A percentile compares a stretch with the other conserved stretches of the same genome.
These are phyloP conservation scores for Pythium folliculosum DNA, from an alignment of 352 stramenopile species.

Conservation along the genomic window DNA sequence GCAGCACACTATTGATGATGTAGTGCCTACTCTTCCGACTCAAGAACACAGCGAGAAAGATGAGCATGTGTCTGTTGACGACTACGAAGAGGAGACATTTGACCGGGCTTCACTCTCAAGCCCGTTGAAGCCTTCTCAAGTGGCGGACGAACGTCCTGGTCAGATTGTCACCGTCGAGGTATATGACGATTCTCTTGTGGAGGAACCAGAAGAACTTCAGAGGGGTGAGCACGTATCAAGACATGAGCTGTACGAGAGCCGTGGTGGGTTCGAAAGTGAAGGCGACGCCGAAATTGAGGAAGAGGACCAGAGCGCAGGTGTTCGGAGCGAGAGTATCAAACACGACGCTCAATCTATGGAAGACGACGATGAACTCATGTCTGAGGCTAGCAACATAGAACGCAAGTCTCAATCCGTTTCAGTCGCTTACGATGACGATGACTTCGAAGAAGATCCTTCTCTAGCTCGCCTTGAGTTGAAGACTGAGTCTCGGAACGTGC, in stretches of 20 bases:
- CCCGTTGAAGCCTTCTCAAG: background rate
- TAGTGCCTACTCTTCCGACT: background rate
- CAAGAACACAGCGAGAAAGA: background rate
- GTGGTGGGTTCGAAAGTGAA: background rate
- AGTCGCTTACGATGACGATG: slow-evolving; percentile 8
- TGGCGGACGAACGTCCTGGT: background rate
- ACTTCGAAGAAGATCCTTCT: slow-evolving; percentile 23
- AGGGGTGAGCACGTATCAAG: background rate
- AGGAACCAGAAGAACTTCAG: slow-evolving; percentile 1
- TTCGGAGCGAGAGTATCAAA: background rate
- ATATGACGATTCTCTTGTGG: background rate
- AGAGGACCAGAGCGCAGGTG: background rate
- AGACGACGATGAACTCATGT: background rate
- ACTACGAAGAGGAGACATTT: slow-evolving; percentile 46
- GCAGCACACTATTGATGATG: slow-evolving; percentile 4
- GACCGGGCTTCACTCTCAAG: slow-evolving; percentile 27
- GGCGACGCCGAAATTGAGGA: background rate
- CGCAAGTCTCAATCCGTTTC: slow-evolving; percentile 8
- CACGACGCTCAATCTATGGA: background rate
- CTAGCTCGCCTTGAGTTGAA: background rate
- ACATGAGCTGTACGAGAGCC: background rate
- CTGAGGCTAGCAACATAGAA: background rate
- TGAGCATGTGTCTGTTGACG: slow-evolving; percentile 12
- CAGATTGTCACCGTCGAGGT: background rate
- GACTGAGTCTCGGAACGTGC: background rate